Conservation (phyloP, 768 basidiomycete genomes). For the Lentinus brumalis region DNA sequence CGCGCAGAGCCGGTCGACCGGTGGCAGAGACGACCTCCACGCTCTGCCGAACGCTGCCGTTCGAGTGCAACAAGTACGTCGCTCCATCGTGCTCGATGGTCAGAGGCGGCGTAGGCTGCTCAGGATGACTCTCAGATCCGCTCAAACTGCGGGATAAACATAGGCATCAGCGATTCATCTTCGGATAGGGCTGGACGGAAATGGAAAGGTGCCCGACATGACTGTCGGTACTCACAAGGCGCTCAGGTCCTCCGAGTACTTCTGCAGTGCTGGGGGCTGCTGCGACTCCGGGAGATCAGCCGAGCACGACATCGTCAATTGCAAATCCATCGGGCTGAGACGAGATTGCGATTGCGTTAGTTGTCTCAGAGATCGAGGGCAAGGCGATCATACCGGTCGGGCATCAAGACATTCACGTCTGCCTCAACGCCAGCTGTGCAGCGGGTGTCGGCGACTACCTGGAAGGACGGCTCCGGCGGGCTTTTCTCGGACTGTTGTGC, state of each 20-base stretch:
- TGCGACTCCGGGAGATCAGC: constrained; percentile 28
- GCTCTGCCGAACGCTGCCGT: constrained; percentile 50
- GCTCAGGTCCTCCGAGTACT: constrained; percentile 43
- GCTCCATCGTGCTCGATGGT: constrained; percentile 37
- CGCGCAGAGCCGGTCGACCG: neutral
- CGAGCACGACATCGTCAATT: constrained; percentile 44
- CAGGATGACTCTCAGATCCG: constrained; percentile 25
- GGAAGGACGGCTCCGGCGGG: constrained; percentile 1
- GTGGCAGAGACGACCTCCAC: constrained; percentile 24
- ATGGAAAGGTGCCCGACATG: neutral
- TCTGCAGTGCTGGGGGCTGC: constrained; percentile 44
- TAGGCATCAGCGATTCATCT: neutral
- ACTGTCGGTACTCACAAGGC: constrained; percentile 41
- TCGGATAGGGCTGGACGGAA: neutral
- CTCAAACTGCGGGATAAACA: constrained; percentile 36
- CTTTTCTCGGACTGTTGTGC: neutral
- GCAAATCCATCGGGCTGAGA: constrained; percentile 59
- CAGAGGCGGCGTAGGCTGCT: constrained; percentile 52
- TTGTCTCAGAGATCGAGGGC: neutral
- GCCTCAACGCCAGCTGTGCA: constrained; percentile 43
- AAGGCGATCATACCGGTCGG: constrained; percentile 47
- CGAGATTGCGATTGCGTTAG: constrained; percentile 9
- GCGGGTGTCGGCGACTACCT: constrained; percentile 17
- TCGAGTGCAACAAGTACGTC: constrained; percentile 50
- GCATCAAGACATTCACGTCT: constrained; percentile 53